Evolutionary conservation across 352 stramenopile species (phyloP).

Genomic region (Pythium dissimile): DNA sequence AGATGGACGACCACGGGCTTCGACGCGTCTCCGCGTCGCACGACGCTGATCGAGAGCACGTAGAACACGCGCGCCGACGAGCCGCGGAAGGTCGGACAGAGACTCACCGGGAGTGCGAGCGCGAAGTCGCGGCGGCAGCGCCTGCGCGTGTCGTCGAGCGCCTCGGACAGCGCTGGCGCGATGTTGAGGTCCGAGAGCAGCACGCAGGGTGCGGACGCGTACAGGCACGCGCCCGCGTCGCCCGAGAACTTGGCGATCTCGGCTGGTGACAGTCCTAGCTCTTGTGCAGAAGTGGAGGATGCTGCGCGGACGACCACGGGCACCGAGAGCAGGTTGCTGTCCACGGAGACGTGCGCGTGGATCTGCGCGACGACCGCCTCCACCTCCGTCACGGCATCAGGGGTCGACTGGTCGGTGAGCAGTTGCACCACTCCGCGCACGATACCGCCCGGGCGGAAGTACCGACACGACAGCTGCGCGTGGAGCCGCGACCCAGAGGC

Average conservation of each 20-base stretch:
- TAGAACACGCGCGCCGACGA: conserved; percentile 60
- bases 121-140: conserved; percentile 52
- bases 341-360: conserved; percentile 80
- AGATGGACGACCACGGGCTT: conserved; percentile 46
- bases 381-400: conserved; percentile 38
- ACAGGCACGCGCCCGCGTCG: conserved; percentile 57
- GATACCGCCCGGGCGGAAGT: conserved; percentile 50
- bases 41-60: conserved; percentile 49
- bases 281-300: not conserved
- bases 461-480: conserved; percentile 40
- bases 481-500: conserved; percentile 16
- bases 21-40: conserved; percentile 4
- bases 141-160: conserved; percentile 29
- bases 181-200: conserved; percentile 62
- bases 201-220: conserved; percentile 42
- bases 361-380: conserved; percentile 51
- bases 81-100: conserved; percentile 59
- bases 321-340: conserved; percentile 92
- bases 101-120: conserved; percentile 37
- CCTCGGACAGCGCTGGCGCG: conserved; percentile 33
- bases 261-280: conserved; percentile 12
- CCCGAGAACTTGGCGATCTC: conserved; percentile 53
- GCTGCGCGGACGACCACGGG: conserved; percentile 76
- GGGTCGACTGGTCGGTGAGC: conserved; percentile 25
- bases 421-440: conserved; percentile 54